phyloP scores from a whole-genome alignment of 2,329 filamentous ascomycete genomes.

The Ploettnerulaceae sp. region DNA sequence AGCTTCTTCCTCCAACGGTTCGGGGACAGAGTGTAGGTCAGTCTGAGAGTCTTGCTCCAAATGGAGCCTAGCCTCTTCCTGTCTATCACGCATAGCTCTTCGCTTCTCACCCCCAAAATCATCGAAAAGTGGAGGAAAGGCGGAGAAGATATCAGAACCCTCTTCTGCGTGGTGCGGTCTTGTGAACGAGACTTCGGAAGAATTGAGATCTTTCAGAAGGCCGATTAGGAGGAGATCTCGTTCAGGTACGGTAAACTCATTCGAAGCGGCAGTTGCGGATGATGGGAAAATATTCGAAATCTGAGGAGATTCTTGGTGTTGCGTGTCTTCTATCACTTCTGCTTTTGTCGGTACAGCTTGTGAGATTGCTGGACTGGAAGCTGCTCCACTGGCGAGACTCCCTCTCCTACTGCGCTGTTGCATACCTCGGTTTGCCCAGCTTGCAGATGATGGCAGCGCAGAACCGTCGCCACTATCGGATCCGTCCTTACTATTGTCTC shows the following conservation, averaged over 20 bases:
- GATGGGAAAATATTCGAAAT: not conserved
- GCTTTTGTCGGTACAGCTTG: conserved; percentile 50
- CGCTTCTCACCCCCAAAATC: conserved; percentile 76
- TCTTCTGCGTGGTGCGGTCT: conserved; percentile 44
- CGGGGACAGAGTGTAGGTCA: conserved; percentile 43
- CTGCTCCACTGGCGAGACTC: conserved; percentile 74
- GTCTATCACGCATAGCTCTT: conserved; percentile 67
- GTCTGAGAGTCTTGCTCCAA: conserved; percentile 51
- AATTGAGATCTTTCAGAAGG: conserved; percentile 43
- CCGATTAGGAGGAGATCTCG: conserved; percentile 33
- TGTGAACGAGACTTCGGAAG: conserved; percentile 44
- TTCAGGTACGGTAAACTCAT: conserved; percentile 18
- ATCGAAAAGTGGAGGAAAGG: conserved; percentile 77
- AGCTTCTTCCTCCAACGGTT: conserved; percentile 61
- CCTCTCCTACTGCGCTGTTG: conserved; percentile 62
- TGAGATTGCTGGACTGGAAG: conserved; percentile 76
- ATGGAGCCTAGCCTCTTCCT: conserved; percentile 47
- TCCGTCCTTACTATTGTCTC: conserved; percentile 73
- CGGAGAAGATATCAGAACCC: conserved; percentile 36
- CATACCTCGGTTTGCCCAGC: conserved; percentile 75
- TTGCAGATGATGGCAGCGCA: conserved; percentile 88
- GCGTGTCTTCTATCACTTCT: conserved; percentile 40
- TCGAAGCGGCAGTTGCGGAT: not conserved
- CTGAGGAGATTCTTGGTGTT: not conserved
- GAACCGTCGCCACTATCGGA: conserved; percentile 74